Percentiles rank a stretch among this genome's conserved stretches.
Evolutionary conservation across 495 filamentous ascomycete species (phyloP).

Genomic region (Trichoderma gamsii): DNA sequence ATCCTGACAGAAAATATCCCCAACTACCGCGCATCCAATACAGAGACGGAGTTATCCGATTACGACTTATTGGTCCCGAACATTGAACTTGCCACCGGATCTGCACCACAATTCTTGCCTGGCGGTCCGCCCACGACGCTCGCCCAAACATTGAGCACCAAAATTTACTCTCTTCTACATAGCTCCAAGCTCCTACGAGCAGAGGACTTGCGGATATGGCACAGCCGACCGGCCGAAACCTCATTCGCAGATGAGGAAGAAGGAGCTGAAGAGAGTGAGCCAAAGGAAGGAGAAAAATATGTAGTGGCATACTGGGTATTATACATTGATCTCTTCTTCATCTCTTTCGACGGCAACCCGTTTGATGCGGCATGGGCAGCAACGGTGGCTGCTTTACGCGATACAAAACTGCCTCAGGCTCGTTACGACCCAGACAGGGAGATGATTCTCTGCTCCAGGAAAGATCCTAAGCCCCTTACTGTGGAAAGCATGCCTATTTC

Average conservation of each 20-base stretch:
- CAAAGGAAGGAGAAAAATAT: conserved; percentile 34
- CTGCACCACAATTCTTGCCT: conserved; percentile 75
- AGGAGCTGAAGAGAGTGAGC: conserved; percentile 34
- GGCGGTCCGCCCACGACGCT: conserved; percentile 71
- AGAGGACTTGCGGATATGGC: conserved; percentile 63
- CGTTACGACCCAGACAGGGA: conserved; percentile 83
- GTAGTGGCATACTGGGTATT: conserved; percentile 88
- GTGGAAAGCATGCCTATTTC: conserved; percentile 63
- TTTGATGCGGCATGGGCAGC: conserved; percentile 88
- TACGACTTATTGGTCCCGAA: conserved; percentile 84
- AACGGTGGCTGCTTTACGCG: conserved; percentile 70
- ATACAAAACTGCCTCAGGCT: conserved; percentile 73
- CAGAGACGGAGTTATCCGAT: conserved; percentile 40
- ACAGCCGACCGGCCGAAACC: conserved; percentile 43
- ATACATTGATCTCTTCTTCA: conserved; percentile 85
- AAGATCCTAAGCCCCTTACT: conserved; percentile 40
- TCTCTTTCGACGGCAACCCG: conserved; percentile 83
- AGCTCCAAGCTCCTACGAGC: conserved; percentile 55
- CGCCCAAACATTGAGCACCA: conserved; percentile 75
- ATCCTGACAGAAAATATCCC: conserved; percentile 65
- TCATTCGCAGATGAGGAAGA: conserved; percentile 32
- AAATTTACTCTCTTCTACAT: conserved; percentile 69
- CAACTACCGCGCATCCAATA: conserved; percentile 42
- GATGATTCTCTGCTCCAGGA: conserved; percentile 66
- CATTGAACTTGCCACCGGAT: conserved; percentile 82